phyloP scores from a whole-genome alignment of 2,329 filamentous ascomycete genomes.

The Neofusicoccum sp. region DNA sequence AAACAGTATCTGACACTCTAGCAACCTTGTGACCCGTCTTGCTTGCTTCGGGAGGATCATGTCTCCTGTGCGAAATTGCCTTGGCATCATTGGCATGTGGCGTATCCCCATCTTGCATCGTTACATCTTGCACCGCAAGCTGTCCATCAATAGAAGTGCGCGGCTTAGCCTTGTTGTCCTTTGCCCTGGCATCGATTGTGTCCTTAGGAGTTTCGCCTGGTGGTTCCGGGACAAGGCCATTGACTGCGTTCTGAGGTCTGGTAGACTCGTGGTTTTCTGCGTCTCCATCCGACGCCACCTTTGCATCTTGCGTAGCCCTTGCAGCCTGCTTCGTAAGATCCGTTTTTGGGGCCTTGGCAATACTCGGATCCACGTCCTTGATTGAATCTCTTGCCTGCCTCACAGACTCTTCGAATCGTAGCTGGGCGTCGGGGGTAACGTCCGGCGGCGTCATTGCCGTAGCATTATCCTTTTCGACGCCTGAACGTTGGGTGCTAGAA shows the following conservation, averaged over 20 bases:
- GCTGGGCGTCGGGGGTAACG: constrained; percentile 58
- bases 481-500: constrained; percentile 30
- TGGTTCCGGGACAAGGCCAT: not conserved
- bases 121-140: not conserved
- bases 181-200: not conserved
- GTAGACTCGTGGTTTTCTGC: not conserved
- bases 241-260: not conserved
- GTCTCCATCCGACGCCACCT: not conserved
- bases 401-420: constrained; percentile 50
- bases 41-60: constrained; percentile 23
- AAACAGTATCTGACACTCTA: constrained; percentile 4
- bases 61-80: constrained; percentile 26
- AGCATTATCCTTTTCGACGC: not conserved
- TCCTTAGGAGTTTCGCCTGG: not conserved
- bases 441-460: not conserved
- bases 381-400: constrained; percentile 46
- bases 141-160: not conserved
- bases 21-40: constrained; percentile 25
- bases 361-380: not conserved
- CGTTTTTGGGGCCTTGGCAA: not conserved
- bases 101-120: constrained; percentile 47
- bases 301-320: not conserved
- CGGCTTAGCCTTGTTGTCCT: not conserved
- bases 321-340: not conserved
- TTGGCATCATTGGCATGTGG: constrained; percentile 47